Evolutionary conservation across 352 stramenopile species (phyloP).

Genomic region (Phytopythium oedochilum): DNA sequence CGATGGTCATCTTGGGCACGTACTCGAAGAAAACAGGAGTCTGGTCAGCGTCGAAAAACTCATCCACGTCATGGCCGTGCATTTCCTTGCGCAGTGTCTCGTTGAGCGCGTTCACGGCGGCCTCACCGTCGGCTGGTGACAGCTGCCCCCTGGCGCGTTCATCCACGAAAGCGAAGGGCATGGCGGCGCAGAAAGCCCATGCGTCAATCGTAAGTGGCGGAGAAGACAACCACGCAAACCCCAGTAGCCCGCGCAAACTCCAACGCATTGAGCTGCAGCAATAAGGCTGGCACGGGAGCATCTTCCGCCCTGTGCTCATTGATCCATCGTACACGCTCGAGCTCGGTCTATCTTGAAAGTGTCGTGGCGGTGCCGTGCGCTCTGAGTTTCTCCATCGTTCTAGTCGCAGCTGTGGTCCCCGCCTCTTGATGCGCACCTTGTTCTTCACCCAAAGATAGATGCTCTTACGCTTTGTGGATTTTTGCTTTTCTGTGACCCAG

Average conservation of each 20-base stretch:
- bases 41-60: not conserved
- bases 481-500: not conserved
- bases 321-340: not conserved
- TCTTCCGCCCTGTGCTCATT: not conserved
- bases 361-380: not conserved
- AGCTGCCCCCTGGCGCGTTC: not conserved
- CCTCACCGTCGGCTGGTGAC: not conserved
- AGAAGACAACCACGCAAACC: not conserved
- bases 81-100: not conserved
- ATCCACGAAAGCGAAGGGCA: not conserved
- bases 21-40: constrained; percentile 16
- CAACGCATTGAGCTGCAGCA: not conserved
- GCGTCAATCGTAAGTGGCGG: not conserved
- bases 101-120: not conserved
- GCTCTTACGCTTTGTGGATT: not conserved
- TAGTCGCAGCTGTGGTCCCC: not conserved
- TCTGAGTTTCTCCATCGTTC: not conserved
- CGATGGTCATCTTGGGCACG: constrained; percentile 14
- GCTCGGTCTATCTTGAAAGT: not conserved
- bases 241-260: not conserved
- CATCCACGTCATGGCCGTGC: not conserved
- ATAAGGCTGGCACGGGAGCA: not conserved
- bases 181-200: not conserved
- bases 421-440: not conserved
- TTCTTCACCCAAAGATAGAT: not conserved